A percentile compares a stretch with the other conserved stretches of the same genome.
Evolutionary conservation across 2,329 filamentous ascomycete species (phyloP).

Genomic region (Thermomyces lanuginosus): DNA sequence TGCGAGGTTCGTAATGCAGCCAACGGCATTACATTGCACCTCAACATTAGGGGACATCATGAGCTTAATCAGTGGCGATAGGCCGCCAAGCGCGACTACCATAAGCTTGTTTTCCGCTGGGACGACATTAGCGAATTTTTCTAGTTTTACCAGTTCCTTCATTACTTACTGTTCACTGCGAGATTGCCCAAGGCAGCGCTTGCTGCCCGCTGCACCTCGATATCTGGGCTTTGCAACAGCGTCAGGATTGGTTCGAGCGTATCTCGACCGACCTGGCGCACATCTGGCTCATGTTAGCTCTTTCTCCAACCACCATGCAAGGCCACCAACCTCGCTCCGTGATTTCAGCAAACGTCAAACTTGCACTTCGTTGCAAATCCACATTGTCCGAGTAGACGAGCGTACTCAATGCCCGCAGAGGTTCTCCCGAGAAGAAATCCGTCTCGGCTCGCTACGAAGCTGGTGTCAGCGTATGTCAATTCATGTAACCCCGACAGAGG

Average conservation of each 20-base stretch:
- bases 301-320: background rate
- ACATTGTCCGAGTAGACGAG: conserved; percentile 98
- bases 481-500: background rate
- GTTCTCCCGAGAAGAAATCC: conserved; percentile 95
- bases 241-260: conserved; percentile 93
- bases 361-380: conserved; percentile 90
- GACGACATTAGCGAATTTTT: conserved; percentile 25
- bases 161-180: conserved; percentile 75
- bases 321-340: conserved; percentile 67
- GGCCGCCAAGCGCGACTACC: conserved; percentile 81
- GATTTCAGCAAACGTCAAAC: conserved; percentile 96
- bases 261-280: conserved; percentile 83
- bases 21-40: conserved; percentile 96
- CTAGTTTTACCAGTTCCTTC: conserved; percentile 1
- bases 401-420: conserved; percentile 81
- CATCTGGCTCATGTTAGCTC: conserved; percentile 45
- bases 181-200: conserved; percentile 92
- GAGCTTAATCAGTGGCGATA: conserved; percentile 83
- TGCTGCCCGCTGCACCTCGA: conserved; percentile 90
- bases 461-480: conserved; percentile 1
- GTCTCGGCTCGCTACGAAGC: conserved; percentile 67
- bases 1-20: conserved; percentile 94
- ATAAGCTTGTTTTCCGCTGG: conserved; percentile 96
- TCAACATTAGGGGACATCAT: conserved; percentile 98
- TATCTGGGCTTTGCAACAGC: conserved; percentile 83